These are phyloP conservation scores for Laburnicola sp. DNA, from an alignment of 2,329 filamentous ascomycete genomes.

Conservation along the genomic window DNA sequence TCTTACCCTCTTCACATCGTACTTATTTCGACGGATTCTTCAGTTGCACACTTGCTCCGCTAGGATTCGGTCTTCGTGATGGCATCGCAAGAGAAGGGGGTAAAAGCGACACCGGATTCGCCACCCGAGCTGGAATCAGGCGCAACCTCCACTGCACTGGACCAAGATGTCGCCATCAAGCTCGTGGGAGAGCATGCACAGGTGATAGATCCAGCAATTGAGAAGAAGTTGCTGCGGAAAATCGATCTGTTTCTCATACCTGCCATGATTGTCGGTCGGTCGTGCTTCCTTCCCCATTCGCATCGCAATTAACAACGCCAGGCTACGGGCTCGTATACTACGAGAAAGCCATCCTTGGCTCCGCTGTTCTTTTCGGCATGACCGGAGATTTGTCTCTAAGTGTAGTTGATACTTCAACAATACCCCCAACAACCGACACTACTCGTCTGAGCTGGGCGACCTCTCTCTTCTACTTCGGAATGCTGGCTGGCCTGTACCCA, in stretches of 20 bases:
- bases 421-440: constrained; percentile 63
- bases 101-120: constrained; percentile 7
- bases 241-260: constrained; percentile 70
- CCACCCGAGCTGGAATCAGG: constrained; percentile 22
- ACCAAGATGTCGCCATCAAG: constrained; percentile 60
- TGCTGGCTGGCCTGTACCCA: constrained; percentile 73
- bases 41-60: no score
- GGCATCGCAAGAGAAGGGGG: constrained; percentile 20
- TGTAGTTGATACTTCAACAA: constrained; percentile 54
- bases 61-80: background rate
- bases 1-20: background rate
- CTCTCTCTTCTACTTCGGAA: constrained; percentile 78
- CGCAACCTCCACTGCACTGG: constrained; percentile 29
- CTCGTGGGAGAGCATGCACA: constrained; percentile 63
- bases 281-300: background rate
- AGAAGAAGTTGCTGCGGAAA: constrained; percentile 63
- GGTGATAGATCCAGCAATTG: constrained; percentile 58
- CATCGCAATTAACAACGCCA: constrained; percentile 4
- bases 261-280: constrained; percentile 57
- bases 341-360: constrained; percentile 75
- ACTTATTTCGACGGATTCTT: background rate
- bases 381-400: constrained; percentile 66
- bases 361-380: constrained; percentile 75
- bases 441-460: constrained; percentile 74
- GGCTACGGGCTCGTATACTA: constrained; percentile 71